phyloP scores from a whole-genome alignment of 2,329 filamentous ascomycete genomes.

The Venturia nashicola region DNA sequence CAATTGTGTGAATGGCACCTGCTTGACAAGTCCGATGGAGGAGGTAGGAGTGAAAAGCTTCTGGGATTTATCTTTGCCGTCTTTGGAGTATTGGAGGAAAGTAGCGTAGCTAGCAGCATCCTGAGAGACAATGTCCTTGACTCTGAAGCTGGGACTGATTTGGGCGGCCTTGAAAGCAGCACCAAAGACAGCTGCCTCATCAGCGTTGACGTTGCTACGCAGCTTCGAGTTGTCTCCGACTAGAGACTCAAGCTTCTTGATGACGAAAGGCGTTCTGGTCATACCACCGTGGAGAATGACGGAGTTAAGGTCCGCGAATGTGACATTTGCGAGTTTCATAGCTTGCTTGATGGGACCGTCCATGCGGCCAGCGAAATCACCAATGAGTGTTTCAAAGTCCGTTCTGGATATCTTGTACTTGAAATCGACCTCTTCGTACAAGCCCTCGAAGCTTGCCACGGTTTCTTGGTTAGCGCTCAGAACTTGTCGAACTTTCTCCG shows the following conservation, averaged over 20 bases:
- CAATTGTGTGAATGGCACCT: slow-evolving; percentile 70
- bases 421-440: slow-evolving; percentile 89
- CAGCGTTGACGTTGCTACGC: slow-evolving; percentile 88
- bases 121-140: slow-evolving; percentile 86
- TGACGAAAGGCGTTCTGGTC: slow-evolving; percentile 85
- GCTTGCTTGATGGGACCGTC: slow-evolving; percentile 59
- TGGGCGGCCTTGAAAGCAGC: slow-evolving; percentile 88
- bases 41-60: slow-evolving; percentile 73
- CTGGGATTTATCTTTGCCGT: slow-evolving; percentile 60
- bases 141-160: slow-evolving; percentile 87
- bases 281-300: slow-evolving; percentile 88
- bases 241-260: slow-evolving; percentile 70
- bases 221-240: slow-evolving; percentile 66
- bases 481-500: slow-evolving; percentile 75
- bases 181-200: slow-evolving; percentile 92
- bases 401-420: slow-evolving; percentile 74
- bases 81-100: slow-evolving; percentile 62
- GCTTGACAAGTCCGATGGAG: slow-evolving; percentile 65
- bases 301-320: slow-evolving; percentile 67
- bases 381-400: slow-evolving; percentile 69
- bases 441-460: slow-evolving; percentile 67
- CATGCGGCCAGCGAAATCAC: slow-evolving; percentile 56
- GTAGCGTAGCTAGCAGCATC: slow-evolving; percentile 65
- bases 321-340: slow-evolving; percentile 59
- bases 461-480: slow-evolving; percentile 88